phyloP scores from a whole-genome alignment of 495 filamentous ascomycete genomes.

The Trichoderma asperelloides region DNA sequence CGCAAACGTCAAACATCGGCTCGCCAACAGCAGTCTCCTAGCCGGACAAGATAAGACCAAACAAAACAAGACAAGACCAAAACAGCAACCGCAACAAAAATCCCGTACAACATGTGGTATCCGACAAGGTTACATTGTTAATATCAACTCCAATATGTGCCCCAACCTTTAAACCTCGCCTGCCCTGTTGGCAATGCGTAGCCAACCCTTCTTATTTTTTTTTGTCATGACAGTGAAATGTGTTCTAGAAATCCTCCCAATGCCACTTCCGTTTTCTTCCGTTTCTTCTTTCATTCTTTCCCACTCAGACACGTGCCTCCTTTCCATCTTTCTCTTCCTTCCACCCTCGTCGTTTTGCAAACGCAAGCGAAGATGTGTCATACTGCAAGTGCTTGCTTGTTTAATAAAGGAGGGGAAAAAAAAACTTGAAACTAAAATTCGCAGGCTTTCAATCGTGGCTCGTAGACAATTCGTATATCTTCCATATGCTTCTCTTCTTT shows the following conservation, averaged over 20 bases:
- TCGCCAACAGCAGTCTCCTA: neutral
- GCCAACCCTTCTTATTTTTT: neutral
- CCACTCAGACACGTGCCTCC: neutral
- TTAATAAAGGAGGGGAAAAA: neutral
- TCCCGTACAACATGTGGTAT: slow-evolving; percentile 3
- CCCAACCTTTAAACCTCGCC: neutral
- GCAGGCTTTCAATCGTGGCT: neutral
- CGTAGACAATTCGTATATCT: neutral
- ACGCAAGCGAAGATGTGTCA: neutral
- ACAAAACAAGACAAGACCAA: neutral
- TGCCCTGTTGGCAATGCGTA: neutral
- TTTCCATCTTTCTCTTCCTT: neutral
- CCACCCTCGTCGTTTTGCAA: neutral
- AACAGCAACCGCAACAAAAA: neutral
- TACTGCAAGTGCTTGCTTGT: neutral
- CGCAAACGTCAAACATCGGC: neutral
- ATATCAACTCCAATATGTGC: slow-evolving; percentile 5
- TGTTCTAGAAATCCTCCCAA: neutral
- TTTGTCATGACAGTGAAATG: neutral
- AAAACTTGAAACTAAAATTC: neutral
- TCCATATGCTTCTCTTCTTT: neutral
- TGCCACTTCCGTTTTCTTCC: neutral
- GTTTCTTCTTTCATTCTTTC: neutral
- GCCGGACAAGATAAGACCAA: neutral
- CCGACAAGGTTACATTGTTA: slow-evolving; percentile 4